phyloP scores from a whole-genome alignment of 768 basidiomycete species.

The Amanita rimosa region DNA sequence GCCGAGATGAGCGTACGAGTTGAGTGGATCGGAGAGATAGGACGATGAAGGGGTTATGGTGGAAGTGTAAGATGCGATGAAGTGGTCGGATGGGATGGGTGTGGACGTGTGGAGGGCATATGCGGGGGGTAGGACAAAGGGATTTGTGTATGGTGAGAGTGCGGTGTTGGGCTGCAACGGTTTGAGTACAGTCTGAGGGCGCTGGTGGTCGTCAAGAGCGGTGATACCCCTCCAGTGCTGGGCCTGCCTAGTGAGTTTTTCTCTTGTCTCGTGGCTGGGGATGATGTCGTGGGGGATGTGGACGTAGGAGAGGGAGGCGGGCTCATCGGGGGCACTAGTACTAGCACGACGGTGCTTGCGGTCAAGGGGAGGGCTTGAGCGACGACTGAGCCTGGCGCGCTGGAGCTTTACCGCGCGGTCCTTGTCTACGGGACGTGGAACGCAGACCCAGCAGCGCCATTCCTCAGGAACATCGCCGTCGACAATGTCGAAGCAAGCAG shows the following conservation, averaged over 20 bases:
- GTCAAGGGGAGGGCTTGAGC: constrained; percentile 17
- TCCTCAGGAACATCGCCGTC: constrained; percentile 55
- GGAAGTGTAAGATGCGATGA: constrained; percentile 56
- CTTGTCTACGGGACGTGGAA: constrained; percentile 35
- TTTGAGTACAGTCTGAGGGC: constrained; percentile 10
- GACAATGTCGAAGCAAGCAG: constrained; percentile 60
- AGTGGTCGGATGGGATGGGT: constrained; percentile 38
- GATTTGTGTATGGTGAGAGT: constrained; percentile 23
- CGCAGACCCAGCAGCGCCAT: constrained; percentile 67
- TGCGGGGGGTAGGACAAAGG: constrained; percentile 39
- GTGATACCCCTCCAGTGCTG: constrained; percentile 58
- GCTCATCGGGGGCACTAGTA: constrained; percentile 24
- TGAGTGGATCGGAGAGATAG: constrained; percentile 74
- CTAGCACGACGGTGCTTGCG: constrained; percentile 27
- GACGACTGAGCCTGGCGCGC: constrained; percentile 19
- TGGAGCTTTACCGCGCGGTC: constrained; percentile 36
- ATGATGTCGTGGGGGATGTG: constrained; percentile 36
- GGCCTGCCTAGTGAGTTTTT: constrained; percentile 45
- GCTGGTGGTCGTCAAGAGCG: constrained; percentile 22
- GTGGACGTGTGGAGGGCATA: constrained; percentile 58
- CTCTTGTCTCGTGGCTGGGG: constrained; percentile 29
- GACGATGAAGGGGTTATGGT: constrained; percentile 52
- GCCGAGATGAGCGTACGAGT: constrained; percentile 77
- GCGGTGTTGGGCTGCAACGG: constrained; percentile 22
- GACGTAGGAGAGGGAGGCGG: constrained; percentile 33